Base-by-base conservation (phyloP, 352 stramenopile species). In the Phytophthora sojae region DNA sequence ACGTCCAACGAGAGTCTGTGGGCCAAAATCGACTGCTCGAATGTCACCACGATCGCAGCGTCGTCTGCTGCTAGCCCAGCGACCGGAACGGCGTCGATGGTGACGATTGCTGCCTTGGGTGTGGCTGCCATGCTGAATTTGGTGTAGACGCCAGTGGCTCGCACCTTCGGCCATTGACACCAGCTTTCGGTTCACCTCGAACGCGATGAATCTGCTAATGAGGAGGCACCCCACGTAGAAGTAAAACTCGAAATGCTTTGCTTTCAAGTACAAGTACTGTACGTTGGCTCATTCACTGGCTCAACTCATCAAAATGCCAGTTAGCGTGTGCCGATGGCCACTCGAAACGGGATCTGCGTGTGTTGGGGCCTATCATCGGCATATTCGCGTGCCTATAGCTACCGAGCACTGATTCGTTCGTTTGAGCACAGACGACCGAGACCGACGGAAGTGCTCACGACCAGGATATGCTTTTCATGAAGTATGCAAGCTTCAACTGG, bases 1-100 rank as follows among this genome's bases (percentile, higher is more conserved):
- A 81, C 44, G 2, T 69, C 73, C 17, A 66, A 79, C 21, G 21
- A 52, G 12, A 64, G 62, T 23, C 50, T 81, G 9, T 81, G 72
- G 76, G 61, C 68, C 17, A 71, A 14, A n/a, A 62, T 67, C 47
- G 69, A 71, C 32, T 77, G 69, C 61, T 65, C 67, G 15, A 73
- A 69, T 17, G 66, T 53, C 15, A 69, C 66, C 26, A 57, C 52
- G 19, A 71, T 66, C n/a, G 19, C 56, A 7, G 23, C 57, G 19
- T 65, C 64, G 23, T 71, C 64, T 51, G 64, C 11, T 64, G 45
- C 63, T 25, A 60, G 21, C 26, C 19, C 47, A 39, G n/a, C 56
- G 21, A 30, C 19, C 47, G 37, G 21, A 54, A 61, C 37, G 15
- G n/a, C 25, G 1, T 32, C 57, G 29, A 29, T 61, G 21, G 19